Conservation (phyloP, 176 grass and related monocot genomes). For the Paspalum vaginatum region DNA sequence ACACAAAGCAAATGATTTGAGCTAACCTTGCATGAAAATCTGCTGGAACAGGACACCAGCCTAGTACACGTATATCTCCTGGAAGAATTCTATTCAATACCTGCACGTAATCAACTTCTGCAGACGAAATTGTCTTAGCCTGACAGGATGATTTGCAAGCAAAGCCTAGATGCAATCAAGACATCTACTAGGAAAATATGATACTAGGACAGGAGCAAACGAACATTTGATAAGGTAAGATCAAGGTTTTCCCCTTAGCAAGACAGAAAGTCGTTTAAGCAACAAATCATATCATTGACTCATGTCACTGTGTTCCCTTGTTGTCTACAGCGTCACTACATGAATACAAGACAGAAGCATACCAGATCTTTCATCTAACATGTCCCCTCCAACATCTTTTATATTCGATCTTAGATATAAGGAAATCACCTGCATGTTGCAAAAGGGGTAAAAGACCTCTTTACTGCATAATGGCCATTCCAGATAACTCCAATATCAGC, state of each 20-base stretch:
- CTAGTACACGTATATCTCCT: slow-evolving; percentile 82
- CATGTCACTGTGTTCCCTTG: slow-evolving; percentile 20
- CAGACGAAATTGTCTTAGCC: slow-evolving; percentile 19
- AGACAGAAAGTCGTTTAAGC: slow-evolving; percentile 30
- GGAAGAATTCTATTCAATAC: slow-evolving; percentile 92
- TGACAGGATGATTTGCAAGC: slow-evolving; percentile 1
- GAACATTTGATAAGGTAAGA: neutral
- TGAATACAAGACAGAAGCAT: slow-evolving; percentile 33
- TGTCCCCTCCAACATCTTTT: slow-evolving; percentile 47
- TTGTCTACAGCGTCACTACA: neutral
- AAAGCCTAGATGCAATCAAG: slow-evolving; percentile 18
- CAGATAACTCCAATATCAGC: neutral
- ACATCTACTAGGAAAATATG: slow-evolving; percentile 3
- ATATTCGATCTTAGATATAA: slow-evolving; percentile 85
- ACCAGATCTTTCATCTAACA: slow-evolving; percentile 57
- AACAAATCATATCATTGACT: slow-evolving; percentile 29
- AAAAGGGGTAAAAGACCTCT: slow-evolving; percentile 10
- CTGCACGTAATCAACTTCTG: slow-evolving; percentile 97
- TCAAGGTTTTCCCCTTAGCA: neutral
- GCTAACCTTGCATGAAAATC: slow-evolving; percentile 86
- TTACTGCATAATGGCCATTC: neutral
- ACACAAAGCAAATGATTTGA: slow-evolving; percentile 2
- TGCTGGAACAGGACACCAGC: slow-evolving; percentile 77
- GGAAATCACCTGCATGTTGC: slow-evolving; percentile 76
- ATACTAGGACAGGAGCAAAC: slow-evolving; percentile 14